Conservation (phyloP, 441 rosid genomes). For the Pelargonium myrrhifolium region DNA sequence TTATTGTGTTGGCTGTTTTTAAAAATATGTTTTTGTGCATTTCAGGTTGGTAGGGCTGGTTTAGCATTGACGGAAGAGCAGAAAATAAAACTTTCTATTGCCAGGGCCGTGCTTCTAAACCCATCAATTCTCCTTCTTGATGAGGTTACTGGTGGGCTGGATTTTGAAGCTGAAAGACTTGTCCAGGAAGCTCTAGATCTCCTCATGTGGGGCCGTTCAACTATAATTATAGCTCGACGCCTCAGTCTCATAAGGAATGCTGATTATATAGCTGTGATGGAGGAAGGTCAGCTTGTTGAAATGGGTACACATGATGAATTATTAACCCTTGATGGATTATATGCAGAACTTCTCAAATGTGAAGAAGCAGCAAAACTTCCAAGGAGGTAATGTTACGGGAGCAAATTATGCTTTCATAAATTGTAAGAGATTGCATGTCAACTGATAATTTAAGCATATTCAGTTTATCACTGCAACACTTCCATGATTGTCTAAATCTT, state of each 20-base stretch:
- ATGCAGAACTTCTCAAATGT: slow-evolving; percentile 91
- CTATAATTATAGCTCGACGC: slow-evolving; percentile 90
- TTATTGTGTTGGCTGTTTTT: slow-evolving; percentile 3
- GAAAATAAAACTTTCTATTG: slow-evolving; percentile 89
- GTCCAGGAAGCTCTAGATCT: slow-evolving; percentile 92
- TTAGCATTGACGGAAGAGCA: slow-evolving; percentile 80
- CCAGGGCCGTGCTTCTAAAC: slow-evolving; percentile 92
- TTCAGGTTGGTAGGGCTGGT: slow-evolving; percentile 93
- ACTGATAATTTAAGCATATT: neutral
- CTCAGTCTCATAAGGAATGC: slow-evolving; percentile 91
- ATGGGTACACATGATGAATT: slow-evolving; percentile 98
- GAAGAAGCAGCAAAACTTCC: slow-evolving; percentile 99
- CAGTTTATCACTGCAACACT: neutral
- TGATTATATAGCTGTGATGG: slow-evolving; percentile 99
- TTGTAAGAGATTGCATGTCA: neutral
- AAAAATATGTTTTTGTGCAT: slow-evolving; percentile 18
- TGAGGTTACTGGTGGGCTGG: slow-evolving; percentile 97
- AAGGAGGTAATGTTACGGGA: slow-evolving; percentile 58
- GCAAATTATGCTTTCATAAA: neutral
- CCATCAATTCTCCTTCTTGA: slow-evolving; percentile 92
- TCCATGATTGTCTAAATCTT: neutral
- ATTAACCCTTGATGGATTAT: slow-evolving; percentile 64
- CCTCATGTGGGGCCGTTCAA: slow-evolving; percentile 95
- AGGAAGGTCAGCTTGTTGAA: slow-evolving; percentile 98
- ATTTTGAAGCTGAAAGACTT: slow-evolving; percentile 89